phyloP scores from a whole-genome alignment of 2,329 filamentous ascomycete species.

The Mariannaea sp. region DNA sequence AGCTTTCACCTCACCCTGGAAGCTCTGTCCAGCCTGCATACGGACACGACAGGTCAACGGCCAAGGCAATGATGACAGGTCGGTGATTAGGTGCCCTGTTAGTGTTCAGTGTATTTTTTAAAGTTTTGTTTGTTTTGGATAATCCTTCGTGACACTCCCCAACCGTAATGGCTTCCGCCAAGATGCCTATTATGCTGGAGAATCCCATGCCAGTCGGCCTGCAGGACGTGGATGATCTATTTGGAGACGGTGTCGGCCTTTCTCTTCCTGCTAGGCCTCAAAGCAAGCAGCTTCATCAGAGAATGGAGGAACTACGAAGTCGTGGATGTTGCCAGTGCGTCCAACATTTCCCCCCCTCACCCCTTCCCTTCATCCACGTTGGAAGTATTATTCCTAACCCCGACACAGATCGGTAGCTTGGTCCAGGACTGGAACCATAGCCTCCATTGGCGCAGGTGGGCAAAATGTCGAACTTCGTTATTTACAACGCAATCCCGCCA shows the following conservation, averaged over 20 bases:
- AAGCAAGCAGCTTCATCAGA: constrained; percentile 68
- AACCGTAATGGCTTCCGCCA: constrained; percentile 43
- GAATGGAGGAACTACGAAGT: constrained; percentile 76
- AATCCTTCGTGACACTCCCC: constrained; percentile 25
- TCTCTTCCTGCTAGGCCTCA: constrained; percentile 53
- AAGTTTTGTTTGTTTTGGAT: constrained; percentile 21
- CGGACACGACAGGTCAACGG: constrained; percentile 7
- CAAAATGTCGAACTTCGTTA: constrained; percentile 73
- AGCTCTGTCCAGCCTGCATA: constrained; percentile 17
- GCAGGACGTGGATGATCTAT: constrained; percentile 73
- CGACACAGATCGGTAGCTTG: constrained; percentile 74
- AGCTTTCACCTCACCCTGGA: constrained; percentile 20
- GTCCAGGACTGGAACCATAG: constrained; percentile 87
- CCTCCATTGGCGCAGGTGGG: constrained; percentile 76
- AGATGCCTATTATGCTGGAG: constrained; percentile 52
- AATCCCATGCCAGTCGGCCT: constrained; percentile 55
- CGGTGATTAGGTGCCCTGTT: constrained; percentile 15
- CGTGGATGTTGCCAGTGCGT: constrained; percentile 82
- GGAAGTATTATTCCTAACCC: constrained; percentile 19
- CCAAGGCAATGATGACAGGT: constrained; percentile 22
- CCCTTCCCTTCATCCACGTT: neutral
- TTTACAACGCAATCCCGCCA: constrained; percentile 68
- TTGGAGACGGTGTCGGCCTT: constrained; percentile 70
- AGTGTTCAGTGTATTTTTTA: constrained; percentile 21
- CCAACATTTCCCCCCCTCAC: neutral